phyloP scores from a whole-genome alignment of 2,329 filamentous ascomycete genomes.

The Talaromyces islandicus region DNA sequence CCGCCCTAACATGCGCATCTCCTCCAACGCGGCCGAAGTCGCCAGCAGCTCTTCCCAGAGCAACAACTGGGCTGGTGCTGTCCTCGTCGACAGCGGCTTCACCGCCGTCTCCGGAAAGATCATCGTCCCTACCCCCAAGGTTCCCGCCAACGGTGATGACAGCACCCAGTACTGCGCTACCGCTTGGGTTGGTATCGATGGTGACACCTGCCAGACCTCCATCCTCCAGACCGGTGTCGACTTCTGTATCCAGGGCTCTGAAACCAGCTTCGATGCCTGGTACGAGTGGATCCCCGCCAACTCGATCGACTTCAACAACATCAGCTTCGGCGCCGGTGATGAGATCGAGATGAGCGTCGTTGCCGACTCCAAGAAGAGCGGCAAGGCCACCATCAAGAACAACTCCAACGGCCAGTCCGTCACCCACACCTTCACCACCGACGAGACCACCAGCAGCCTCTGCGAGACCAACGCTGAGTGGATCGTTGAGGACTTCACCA shows the following conservation, averaged over 20 bases:
- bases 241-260: conserved; percentile 41
- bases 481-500: conserved; percentile 55
- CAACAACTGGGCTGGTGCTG: conserved; percentile 56
- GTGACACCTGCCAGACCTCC: conserved; percentile 49
- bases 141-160: conserved; percentile 34
- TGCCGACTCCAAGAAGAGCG: conserved; percentile 38
- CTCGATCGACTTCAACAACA: conserved; percentile 46
- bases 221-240: conserved; percentile 56
- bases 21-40: conserved; percentile 32
- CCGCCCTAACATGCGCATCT: conserved; percentile 24
- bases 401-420: conserved; percentile 47
- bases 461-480: conserved; percentile 56
- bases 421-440: conserved; percentile 46
- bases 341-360: conserved; percentile 36
- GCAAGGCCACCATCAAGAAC: conserved; percentile 47
- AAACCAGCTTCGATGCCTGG: conserved; percentile 48
- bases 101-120: conserved; percentile 41
- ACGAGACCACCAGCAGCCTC: conserved; percentile 32
- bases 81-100: conserved; percentile 46
- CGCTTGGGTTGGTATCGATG: conserved; percentile 59
- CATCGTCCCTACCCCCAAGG: conserved; percentile 45
- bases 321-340: conserved; percentile 43
- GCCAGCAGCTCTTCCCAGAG: conserved; percentile 38
- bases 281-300: conserved; percentile 58
- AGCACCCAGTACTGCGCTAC: conserved; percentile 39